Conservation (phyloP, 208 protist species). For the Leishmania turanica region DNA sequence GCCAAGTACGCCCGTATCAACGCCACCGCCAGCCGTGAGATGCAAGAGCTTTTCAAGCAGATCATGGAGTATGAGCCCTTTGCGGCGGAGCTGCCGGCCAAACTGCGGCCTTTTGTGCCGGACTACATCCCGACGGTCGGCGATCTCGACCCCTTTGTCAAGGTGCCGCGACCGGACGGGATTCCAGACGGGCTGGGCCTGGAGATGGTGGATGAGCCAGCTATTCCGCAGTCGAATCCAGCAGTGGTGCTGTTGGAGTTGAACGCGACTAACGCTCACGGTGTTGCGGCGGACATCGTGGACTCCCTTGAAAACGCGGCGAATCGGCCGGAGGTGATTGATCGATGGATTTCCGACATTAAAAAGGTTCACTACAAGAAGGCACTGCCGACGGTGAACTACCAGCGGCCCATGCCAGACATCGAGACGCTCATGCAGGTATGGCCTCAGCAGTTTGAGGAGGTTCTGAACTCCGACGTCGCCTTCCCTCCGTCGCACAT, state of each 20-base stretch:
- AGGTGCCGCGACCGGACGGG: constrained; percentile 95
- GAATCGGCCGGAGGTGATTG: constrained; percentile 94
- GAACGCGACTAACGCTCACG: constrained; percentile 82
- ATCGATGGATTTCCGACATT: constrained; percentile 96
- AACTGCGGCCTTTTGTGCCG: constrained; percentile 97
- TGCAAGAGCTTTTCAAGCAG: constrained; percentile 97
- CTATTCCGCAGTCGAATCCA: constrained; percentile 95
- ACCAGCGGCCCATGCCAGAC: constrained; percentile 97
- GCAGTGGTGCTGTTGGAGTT: constrained; percentile 92
- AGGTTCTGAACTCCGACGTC: constrained; percentile 91
- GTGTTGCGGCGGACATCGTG: constrained; percentile 74
- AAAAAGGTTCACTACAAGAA: constrained; percentile 97
- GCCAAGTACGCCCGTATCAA: constrained; percentile 87
- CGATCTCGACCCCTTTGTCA: constrained; percentile 97
- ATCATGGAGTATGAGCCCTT: constrained; percentile 95
- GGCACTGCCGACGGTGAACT: constrained; percentile 94
- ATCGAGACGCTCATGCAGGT: constrained; percentile 96
- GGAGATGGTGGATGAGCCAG: constrained; percentile 97
- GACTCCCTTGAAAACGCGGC: constrained; percentile 95
- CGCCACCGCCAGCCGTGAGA: constrained; percentile 85
- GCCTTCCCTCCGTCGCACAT: constrained; percentile 91
- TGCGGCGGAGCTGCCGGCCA: constrained; percentile 94
- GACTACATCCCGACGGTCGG: constrained; percentile 98
- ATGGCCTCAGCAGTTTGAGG: constrained; percentile 95
- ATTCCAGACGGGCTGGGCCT: constrained; percentile 92